Conservation (phyloP, 139 green algal species). For the Chara braunii region DNA sequence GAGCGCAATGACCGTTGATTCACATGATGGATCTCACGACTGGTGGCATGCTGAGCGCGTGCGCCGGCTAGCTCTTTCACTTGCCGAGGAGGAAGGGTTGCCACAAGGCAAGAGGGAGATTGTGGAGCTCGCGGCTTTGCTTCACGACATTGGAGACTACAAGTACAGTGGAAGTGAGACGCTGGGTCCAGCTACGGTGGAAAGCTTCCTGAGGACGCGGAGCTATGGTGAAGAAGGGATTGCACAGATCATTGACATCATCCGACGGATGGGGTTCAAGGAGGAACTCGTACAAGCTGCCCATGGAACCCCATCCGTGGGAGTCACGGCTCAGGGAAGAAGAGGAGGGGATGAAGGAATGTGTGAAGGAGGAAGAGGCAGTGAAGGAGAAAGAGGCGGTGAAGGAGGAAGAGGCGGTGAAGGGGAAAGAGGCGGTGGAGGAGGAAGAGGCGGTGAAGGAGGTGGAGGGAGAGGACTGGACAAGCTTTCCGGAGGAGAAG, state of each 20-base stretch:
- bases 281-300: slow-evolving; percentile 48
- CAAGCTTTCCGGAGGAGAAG: no score
- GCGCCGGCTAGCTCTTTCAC: slow-evolving; percentile 17
- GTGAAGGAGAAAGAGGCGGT: no score
- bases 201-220: not conserved
- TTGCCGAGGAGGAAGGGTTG: slow-evolving; percentile 32
- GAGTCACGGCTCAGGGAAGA: no score
- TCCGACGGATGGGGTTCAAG: slow-evolving; percentile 59
- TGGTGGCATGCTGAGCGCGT: slow-evolving; percentile 44
- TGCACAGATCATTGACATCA: slow-evolving; percentile 42
- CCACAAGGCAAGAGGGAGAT: not conserved
- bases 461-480: no score
- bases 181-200: slow-evolving; percentile 3
- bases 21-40: not conserved
- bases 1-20: not conserved
- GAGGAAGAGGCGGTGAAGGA: no score
- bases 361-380: no score
- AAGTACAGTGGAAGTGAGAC: slow-evolving; percentile 48
- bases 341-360: no score
- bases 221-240: not conserved
- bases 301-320: no score
- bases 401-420: no score
- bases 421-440: no score
- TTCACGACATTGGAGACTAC: slow-evolving; percentile 61
- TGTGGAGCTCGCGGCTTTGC: slow-evolving; percentile 54